Base-by-base conservation (phyloP, 768 basidiomycete genomes). In the Gymnopilus junonius region DNA sequence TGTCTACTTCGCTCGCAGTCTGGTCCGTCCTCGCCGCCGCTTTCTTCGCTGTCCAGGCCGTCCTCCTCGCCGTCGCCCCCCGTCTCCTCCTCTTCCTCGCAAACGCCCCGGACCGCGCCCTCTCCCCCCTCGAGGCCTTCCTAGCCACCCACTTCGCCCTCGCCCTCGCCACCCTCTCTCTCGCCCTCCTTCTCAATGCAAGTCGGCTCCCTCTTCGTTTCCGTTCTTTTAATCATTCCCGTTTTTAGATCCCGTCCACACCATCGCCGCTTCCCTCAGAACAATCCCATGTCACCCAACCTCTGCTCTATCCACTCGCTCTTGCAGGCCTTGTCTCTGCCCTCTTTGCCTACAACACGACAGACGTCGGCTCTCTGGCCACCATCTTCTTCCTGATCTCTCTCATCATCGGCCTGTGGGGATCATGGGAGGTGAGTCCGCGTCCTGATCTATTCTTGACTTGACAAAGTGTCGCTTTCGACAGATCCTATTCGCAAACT, bases 81-180 rank as follows among this genome's bases (percentile, higher is more conserved):
- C 83, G 85, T 29, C 71, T 93, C 53, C 77, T 93, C 32, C 82
- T 92, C 55, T 92, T 93, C 73, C 75, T 91, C 57, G 81, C 90
- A 12, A 82, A 83, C 59, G 77, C 83, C 2, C 74, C 77, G 51
- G 61, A 51, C 34, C 67, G 69, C 34, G 74, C 74, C 20, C 80
- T 92, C 53, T 91, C 91, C 2, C 76, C 86, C 2, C 80, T 94
- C 34, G 92, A 94, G 70, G 76, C 80, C 23, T 92, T 89, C 75
- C 83, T 94, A 45, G 80, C 87, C 14, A 71, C 84, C n/a, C 87
- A 91, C 37, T 80, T 89, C 59, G 90, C 87, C 17, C 80, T 93
- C 46, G 76, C 87, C 67, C 79, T 92, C 14, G 77, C 80, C 46
- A 83, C 84, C 6, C 69, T 88, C 8, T 82, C 87, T 10, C 39